Base-by-base conservation (phyloP, 2,329 filamentous ascomycete genomes). In the Basipetospora chlamydospora region DNA sequence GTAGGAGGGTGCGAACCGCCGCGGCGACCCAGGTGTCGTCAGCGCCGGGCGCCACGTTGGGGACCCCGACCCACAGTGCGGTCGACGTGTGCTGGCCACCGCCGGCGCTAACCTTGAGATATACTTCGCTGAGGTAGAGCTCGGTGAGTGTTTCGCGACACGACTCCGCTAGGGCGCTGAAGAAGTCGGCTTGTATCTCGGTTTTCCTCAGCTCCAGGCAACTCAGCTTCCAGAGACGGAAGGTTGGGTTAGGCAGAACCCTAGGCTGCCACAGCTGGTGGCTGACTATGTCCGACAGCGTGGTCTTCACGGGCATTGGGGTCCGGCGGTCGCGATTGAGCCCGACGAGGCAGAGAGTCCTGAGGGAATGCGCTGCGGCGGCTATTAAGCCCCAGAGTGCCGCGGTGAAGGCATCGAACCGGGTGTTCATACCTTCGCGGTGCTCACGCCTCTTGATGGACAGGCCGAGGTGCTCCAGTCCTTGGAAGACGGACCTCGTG, bases 321-420 rank as follows among this genome's bases (percentile, higher is more conserved):
- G 53, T 54, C 18, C 53, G 52, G 25, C 58, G 55, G 17, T 61
- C 57, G 13, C 57, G 50, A 39, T 64, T 58, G 42, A 59, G 51
- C n/a, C 64, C 63, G 9, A 64, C 54, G 12, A 71, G 43, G 40
- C 64, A 68, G 13, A 71, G 49, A 30, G 57, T 67, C 42, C 60
- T 52, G 10, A 71, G 55, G 7, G 51, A 46, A 17, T 49, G 47
- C 0, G 66, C 64, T 33, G 61, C 60, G 33, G 58, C 56, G 12
- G n/a, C n/a, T n/a, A 70, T 60, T 28, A 68, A 47, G 42, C 63
- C 59, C 66, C 67, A 71, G 3, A 71, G 51, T 37, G 63, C 59
- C 26, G 55, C 53, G 15, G 57, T 56, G 46, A 67, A 67, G 13
- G 56, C 44, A 12, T 47, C 46, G n/a, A 53, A 53, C 7, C 53